These are phyloP conservation scores for Leishmania tropica DNA, from an alignment of 208 protist species.

Conservation along the genomic window DNA sequence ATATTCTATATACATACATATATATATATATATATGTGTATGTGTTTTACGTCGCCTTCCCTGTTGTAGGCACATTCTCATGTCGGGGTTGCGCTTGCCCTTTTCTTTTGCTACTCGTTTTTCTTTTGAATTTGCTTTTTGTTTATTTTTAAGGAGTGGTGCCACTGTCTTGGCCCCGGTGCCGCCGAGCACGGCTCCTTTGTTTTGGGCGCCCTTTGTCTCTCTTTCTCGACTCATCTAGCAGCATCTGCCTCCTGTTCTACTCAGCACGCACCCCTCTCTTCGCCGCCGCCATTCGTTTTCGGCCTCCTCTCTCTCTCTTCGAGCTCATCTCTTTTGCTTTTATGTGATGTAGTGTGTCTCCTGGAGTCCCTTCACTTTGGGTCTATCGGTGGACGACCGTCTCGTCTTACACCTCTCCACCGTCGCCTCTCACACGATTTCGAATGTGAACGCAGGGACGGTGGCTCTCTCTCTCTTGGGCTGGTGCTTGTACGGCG, in stretches of 20 bases:
- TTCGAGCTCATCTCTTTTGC: not conserved
- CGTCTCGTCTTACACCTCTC: not conserved
- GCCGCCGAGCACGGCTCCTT: not conserved
- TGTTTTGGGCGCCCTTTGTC: not conserved
- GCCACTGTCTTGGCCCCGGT: no score
- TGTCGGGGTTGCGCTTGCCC: not conserved
- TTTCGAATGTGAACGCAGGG: not conserved
- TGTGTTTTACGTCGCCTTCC: not conserved
- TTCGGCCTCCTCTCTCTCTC: not conserved
- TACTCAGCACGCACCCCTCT: not conserved
- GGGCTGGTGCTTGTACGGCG: not conserved
- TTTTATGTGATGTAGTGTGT: not conserved
- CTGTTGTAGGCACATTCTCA: slow-evolving; percentile 4
- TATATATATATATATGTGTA: no score
- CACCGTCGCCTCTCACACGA: not conserved
- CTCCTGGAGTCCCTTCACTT: not conserved
- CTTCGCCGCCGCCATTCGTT: not conserved
- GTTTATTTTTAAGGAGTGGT: not conserved
- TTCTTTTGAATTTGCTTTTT: no score
- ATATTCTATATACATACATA: no score
- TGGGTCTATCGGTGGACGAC: not conserved
- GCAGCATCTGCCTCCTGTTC: not conserved
- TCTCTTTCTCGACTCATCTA: not conserved
- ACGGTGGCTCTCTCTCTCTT: not conserved
- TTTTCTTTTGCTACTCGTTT: slow-evolving; percentile 6